Conservation (phyloP, 495 filamentous ascomycete genomes). For the Aspergillus wentii region DNA sequence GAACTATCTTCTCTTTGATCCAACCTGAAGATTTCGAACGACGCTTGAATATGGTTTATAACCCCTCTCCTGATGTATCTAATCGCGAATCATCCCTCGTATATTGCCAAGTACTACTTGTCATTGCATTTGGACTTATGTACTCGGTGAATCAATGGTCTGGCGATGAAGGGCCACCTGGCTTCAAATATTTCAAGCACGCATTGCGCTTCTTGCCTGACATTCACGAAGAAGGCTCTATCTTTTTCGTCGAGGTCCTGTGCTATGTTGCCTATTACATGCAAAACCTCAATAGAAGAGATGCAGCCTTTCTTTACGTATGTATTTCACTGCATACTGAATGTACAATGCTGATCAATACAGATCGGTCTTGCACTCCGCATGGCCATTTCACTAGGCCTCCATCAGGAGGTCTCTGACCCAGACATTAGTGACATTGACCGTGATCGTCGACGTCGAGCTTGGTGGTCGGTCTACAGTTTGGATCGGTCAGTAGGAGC, state of each 20-base stretch:
- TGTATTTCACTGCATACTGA: slow-evolving; percentile 1
- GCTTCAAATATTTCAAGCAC: slow-evolving; percentile 46
- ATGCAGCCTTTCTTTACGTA: slow-evolving; percentile 45
- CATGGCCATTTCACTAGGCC: slow-evolving; percentile 47
- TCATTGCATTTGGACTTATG: slow-evolving; percentile 48
- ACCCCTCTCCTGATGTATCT: slow-evolving; percentile 28
- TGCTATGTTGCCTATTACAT: slow-evolving; percentile 49
- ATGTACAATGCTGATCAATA: background rate
- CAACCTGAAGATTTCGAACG: slow-evolving; percentile 38
- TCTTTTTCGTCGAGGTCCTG: slow-evolving; percentile 46
- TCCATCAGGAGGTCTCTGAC: slow-evolving; percentile 44
- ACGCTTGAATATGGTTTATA: slow-evolving; percentile 33
- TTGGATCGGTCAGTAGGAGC: slow-evolving; percentile 29
- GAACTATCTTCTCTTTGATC: slow-evolving; percentile 48
- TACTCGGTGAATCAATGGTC: slow-evolving; percentile 50
- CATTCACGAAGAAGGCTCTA: slow-evolving; percentile 45
- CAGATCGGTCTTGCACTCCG: slow-evolving; percentile 43
- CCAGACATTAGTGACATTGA: slow-evolving; percentile 23
- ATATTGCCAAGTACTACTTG: slow-evolving; percentile 36
- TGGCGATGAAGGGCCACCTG: slow-evolving; percentile 42
- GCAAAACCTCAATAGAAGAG: slow-evolving; percentile 46
- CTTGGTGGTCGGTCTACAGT: slow-evolving; percentile 52
- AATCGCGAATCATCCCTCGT: slow-evolving; percentile 28
- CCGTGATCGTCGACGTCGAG: slow-evolving; percentile 40
- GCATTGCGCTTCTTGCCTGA: slow-evolving; percentile 44